Percentiles rank a stretch among this genome's conserved stretches.
phyloP scores from a whole-genome alignment of 306 rosid genomes.

The Delonix regia region DNA sequence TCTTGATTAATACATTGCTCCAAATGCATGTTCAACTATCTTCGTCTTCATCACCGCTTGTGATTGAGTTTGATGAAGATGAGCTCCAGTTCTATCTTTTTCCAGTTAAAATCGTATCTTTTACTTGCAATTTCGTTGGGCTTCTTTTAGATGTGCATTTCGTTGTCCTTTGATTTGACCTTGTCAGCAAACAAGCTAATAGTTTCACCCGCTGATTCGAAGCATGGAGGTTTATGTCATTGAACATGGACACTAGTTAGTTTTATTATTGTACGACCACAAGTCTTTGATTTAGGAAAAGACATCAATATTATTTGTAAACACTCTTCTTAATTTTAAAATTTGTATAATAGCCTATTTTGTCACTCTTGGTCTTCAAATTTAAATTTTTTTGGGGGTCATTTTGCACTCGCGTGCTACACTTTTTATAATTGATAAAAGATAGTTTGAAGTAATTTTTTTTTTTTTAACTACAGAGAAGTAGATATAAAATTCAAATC shows the following conservation, averaged over 20 bases:
- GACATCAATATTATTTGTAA: no score
- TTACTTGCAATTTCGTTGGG: not conserved
- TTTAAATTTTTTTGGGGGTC: no score
- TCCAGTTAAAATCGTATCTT: not conserved
- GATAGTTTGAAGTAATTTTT: no score
- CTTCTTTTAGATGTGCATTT: not conserved
- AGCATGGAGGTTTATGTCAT: not conserved
- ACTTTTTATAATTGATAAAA: no score
- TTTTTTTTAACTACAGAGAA: no score
- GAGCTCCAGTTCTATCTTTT: not conserved
- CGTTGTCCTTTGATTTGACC: slow-evolving; percentile 4
- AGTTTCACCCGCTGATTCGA: not conserved
- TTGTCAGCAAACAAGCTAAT: not conserved
- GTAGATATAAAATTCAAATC: no score
- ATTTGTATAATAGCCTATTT: no score
- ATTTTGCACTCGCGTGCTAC: no score
- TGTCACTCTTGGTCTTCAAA: no score
- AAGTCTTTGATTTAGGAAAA: not conserved
- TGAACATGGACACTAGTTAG: not conserved
- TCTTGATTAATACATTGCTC: not conserved
- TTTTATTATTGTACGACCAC: slow-evolving; percentile 3
- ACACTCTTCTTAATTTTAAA: no score
- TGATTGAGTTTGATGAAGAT: no score
- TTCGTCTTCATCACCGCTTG: not conserved
- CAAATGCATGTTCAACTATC: not conserved